A percentile compares a stretch with the other conserved stretches of the same genome.
phyloP scores from a whole-genome alignment of 2,329 filamentous ascomycete species.

The Ophiostoma australiae region DNA sequence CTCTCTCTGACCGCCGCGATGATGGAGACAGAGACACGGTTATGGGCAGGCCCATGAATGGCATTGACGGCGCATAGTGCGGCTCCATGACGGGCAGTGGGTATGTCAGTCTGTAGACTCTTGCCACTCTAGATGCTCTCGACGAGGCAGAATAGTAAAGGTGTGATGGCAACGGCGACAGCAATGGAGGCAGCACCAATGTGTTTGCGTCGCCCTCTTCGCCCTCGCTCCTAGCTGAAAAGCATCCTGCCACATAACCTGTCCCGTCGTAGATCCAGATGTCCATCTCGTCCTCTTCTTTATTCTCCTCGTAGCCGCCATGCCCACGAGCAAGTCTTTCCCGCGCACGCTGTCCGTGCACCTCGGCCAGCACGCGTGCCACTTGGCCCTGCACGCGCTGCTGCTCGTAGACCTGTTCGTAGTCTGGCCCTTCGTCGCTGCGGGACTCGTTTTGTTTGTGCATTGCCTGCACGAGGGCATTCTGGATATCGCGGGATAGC shows the following conservation, averaged over 20 bases:
- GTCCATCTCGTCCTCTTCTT: background rate
- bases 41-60: background rate
- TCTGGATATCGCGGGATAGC: background rate
- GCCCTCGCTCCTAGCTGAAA: background rate
- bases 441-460: background rate
- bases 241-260: background rate
- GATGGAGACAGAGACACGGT: background rate
- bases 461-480: background rate
- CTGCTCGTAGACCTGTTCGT: background rate
- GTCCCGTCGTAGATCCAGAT: background rate
- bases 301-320: background rate
- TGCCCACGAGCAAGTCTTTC: background rate
- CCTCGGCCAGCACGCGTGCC: background rate
- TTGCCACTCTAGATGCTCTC: background rate
- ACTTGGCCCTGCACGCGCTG: background rate
- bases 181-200: background rate
- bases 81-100: background rate
- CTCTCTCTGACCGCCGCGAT: background rate
- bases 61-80: background rate
- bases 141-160: background rate
- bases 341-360: background rate
- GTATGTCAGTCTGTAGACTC: background rate
- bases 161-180: background rate
- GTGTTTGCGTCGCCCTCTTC: background rate
- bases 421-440: background rate